Conservation (phyloP, 108 stramenopile genomes). For the Discostella stelligeroides region DNA sequence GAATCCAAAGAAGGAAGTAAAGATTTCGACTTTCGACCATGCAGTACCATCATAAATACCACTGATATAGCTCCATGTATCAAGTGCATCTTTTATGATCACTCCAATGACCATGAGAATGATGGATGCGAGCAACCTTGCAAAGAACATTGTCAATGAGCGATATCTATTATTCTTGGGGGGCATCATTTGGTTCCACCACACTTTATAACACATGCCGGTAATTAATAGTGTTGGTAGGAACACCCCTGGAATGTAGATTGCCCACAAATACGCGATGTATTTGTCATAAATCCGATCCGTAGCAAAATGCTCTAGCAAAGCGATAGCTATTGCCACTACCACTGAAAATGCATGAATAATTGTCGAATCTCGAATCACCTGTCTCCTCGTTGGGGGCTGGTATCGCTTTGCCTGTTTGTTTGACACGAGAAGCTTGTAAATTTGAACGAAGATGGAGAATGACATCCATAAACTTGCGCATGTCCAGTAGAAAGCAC, state of each 20-base stretch:
- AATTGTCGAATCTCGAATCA: background rate
- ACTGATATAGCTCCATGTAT: no score
- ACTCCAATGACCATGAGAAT: constrained; percentile 19
- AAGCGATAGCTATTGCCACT: no score
- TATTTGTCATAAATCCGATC: no score
- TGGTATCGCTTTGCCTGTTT: constrained; percentile 19
- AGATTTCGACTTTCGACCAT: no score
- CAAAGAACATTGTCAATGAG: constrained; percentile 32
- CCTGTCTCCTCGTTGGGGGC: constrained; percentile 8
- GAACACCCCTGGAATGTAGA: constrained; percentile 14
- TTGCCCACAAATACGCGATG: no score
- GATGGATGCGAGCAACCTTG: constrained; percentile 12
- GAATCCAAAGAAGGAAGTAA: constrained; percentile 28
- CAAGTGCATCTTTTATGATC: no score
- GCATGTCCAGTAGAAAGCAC: constrained; percentile 36
- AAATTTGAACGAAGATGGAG: constrained; percentile 20
- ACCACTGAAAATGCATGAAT: no score
- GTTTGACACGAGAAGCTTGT: constrained; percentile 15
- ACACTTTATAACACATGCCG: constrained; percentile 15
- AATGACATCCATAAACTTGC: constrained; percentile 40
- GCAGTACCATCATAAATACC: no score
- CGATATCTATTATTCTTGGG: constrained; percentile 16
- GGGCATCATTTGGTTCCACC: constrained; percentile 31
- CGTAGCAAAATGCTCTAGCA: no score
- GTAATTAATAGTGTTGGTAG: constrained; percentile 22